A percentile compares a stretch with the other conserved stretches of the same genome.
phyloP scores from a whole-genome alignment of 805 yeast species.

The Geotrichum ghanense region DNA sequence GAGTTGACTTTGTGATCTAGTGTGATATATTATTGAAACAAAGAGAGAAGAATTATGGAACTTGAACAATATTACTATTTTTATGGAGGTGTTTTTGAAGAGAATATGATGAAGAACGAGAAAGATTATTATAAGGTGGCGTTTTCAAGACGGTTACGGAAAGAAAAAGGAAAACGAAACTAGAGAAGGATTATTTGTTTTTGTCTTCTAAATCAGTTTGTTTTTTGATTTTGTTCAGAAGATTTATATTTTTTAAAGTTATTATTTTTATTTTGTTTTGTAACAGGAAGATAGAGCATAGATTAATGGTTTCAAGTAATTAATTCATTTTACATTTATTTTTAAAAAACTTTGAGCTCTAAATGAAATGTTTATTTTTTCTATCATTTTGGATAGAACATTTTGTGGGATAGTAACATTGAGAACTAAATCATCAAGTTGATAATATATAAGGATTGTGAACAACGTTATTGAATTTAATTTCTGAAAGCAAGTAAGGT shows the following conservation, averaged over 20 bases:
- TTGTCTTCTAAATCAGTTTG: too few relatives aligned
- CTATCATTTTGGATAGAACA: too few relatives aligned
- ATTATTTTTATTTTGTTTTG: background rate
- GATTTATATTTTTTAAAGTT: too few relatives aligned
- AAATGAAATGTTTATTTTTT: too few relatives aligned
- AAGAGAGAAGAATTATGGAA: background rate
- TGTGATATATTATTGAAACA: background rate
- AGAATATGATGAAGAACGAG: background rate
- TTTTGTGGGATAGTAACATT: too few relatives aligned
- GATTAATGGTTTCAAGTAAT: slow-evolving; percentile 2
- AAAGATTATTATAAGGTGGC: background rate
- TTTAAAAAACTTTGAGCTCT: too few relatives aligned
- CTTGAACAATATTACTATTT: background rate
- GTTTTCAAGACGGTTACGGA: background rate
- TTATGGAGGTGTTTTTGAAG: slow-evolving; percentile 1
- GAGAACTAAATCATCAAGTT: too few relatives aligned
- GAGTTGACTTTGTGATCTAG: background rate
- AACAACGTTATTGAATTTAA: too few relatives aligned
- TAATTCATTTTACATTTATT: too few relatives aligned
- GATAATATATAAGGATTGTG: too few relatives aligned
- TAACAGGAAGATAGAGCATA: slow-evolving; percentile 1
- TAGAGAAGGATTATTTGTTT: background rate
- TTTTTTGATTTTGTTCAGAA: too few relatives aligned
- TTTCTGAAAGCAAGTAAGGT: too few relatives aligned
- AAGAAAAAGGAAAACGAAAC: background rate